Evolutionary conservation across 192 early-diverging fungal genomes (phyloP).

Genomic region (Anaeromyces robustus): DNA sequence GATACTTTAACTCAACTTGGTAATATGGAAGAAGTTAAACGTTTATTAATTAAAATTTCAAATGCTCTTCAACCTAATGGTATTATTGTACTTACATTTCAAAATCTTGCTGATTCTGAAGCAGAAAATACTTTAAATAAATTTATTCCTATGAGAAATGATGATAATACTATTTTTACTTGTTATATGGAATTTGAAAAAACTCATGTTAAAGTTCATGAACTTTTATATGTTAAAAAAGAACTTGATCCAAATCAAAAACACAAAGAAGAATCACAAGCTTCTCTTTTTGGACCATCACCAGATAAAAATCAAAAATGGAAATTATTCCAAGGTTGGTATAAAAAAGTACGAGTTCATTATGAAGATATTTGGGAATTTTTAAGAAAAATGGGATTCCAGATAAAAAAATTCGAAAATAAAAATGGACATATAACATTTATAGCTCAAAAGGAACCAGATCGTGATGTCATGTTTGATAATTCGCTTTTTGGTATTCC

Average conservation of each 20-base stretch:
- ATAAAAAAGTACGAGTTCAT: neutral
- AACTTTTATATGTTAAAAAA: constrained; percentile 8
- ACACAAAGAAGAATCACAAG: constrained; percentile 7
- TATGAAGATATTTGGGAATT: neutral
- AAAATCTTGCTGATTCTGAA: constrained; percentile 7
- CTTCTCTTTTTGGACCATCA: neutral
- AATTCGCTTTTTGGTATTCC: neutral
- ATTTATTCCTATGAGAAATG: constrained; percentile 17
- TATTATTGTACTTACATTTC: constrained; percentile 9
- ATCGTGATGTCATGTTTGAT: neutral
- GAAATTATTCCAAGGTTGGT: neutral
- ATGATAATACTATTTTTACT: constrained; percentile 16
- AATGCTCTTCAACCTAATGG: constrained; percentile 7
- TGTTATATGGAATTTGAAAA: constrained; percentile 15
- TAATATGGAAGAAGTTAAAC: constrained; percentile 8
- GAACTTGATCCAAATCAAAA: constrained; percentile 15
- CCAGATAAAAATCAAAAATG: neutral
- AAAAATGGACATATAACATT: neutral
- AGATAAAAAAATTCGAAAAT: neutral
- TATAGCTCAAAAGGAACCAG: neutral
- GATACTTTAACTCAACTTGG: constrained; percentile 17
- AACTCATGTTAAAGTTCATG: constrained; percentile 7
- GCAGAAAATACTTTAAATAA: constrained; percentile 7
- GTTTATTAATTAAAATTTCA: constrained; percentile 5
- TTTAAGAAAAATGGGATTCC: neutral